These are phyloP conservation scores for Puya raimondii DNA, from an alignment of 176 grass and related monocot genomes.

Conservation along the genomic window DNA sequence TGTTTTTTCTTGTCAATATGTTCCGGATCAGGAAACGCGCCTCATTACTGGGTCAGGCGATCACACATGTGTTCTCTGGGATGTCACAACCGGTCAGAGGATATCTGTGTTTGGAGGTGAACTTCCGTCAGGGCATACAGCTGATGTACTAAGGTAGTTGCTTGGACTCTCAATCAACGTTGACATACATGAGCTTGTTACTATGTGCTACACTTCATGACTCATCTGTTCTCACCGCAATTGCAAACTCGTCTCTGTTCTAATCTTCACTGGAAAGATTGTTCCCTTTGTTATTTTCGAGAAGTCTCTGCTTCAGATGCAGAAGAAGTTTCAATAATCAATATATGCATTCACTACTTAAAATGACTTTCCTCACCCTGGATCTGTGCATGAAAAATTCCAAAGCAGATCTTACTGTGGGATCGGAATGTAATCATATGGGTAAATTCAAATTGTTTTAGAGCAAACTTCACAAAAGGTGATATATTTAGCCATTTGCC, in stretches of 20 bases:
- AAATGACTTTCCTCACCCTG: background rate
- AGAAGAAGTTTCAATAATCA: background rate
- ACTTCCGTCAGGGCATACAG: conserved; percentile 97
- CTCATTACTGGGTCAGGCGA: conserved; percentile 88
- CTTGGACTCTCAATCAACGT: too few species aligned
- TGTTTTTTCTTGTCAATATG: conserved; percentile 88
- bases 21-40: conserved; percentile 80
- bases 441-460: too few species aligned
- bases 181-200: background rate
- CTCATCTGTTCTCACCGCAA: background rate
- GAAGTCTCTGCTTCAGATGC: background rate
- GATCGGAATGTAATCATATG: too few species aligned
- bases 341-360: background rate
- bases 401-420: too few species aligned
- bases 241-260: background rate
- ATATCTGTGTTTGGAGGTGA: conserved; percentile 96
- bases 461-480: too few species aligned
- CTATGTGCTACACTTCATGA: background rate
- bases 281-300: background rate
- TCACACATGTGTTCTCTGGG: conserved; percentile 89
- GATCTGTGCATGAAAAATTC: background rate
- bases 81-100: conserved; percentile 92
- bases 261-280: background rate
- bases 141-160: conserved; percentile 74
- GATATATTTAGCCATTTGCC: too few species aligned